Percentiles rank a stretch among this genome's conserved stretches.
Conservation (phyloP, 768 basidiomycete genomes). For the Lactifluus volemus region DNA sequence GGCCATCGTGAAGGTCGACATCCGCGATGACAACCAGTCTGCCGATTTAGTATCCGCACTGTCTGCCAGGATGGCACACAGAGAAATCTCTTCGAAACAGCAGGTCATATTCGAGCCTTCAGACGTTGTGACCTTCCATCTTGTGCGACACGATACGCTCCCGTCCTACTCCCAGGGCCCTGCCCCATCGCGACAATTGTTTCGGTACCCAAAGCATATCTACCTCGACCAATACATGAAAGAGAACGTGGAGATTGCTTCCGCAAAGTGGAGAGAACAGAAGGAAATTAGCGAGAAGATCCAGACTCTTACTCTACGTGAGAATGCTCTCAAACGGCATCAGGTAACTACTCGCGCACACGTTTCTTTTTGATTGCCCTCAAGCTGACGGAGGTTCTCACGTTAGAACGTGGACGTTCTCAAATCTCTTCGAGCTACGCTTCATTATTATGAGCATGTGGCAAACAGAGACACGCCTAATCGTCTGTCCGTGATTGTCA, state of each 20-base stretch:
- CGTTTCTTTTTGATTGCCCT: neutral
- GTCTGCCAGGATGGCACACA: constrained; percentile 22
- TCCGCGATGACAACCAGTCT: constrained; percentile 36
- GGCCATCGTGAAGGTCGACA: constrained; percentile 45
- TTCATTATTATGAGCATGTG: constrained; percentile 66
- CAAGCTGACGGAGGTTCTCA: neutral
- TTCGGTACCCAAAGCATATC: constrained; percentile 55
- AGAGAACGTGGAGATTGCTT: constrained; percentile 41
- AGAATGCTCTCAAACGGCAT: constrained; percentile 39
- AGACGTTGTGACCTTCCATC: constrained; percentile 53
- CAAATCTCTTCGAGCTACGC: constrained; percentile 48
- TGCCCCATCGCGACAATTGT: constrained; percentile 23
- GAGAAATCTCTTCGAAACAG: constrained; percentile 29
- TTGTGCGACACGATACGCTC: constrained; percentile 26
- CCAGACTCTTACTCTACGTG: constrained; percentile 36
- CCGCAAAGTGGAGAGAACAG: constrained; percentile 28
- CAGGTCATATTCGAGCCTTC: constrained; percentile 57
- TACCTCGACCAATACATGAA: constrained; percentile 68
- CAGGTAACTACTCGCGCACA: constrained; percentile 36
- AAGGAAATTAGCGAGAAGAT: constrained; percentile 40
- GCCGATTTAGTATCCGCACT: constrained; percentile 49
- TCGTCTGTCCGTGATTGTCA: constrained; percentile 37
- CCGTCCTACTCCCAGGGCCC: constrained; percentile 20
- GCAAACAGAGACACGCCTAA: constrained; percentile 41
- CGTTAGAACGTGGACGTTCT: constrained; percentile 54